These are phyloP conservation scores for Trichoderma orchidacearum DNA, from an alignment of 495 filamentous ascomycete species.

Conservation along the genomic window DNA sequence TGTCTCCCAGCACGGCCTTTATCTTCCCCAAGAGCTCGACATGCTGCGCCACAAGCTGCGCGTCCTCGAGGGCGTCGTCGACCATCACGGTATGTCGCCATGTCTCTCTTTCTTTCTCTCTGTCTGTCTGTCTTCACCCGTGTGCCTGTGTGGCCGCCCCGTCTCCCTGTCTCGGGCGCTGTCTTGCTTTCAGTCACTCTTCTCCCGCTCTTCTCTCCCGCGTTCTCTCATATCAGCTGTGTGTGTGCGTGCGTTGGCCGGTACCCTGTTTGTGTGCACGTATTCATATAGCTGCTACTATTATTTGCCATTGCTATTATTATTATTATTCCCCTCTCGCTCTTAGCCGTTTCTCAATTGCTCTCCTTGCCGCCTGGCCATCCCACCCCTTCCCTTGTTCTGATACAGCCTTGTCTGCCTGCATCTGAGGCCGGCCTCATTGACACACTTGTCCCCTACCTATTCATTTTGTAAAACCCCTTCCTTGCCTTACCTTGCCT, in stretches of 20 bases:
- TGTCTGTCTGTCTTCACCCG: slow-evolving; percentile 7
- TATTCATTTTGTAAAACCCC: background rate
- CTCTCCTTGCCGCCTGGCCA: background rate
- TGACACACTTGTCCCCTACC: background rate
- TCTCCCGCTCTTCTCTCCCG: background rate
- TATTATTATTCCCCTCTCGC: background rate
- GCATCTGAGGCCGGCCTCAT: background rate
- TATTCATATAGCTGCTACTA: too few relatives aligned
- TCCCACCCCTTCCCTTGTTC: background rate
- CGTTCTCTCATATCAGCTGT: background rate
- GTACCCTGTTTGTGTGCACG: background rate
- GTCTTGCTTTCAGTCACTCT: background rate
- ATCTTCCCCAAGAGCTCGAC: slow-evolving; percentile 27
- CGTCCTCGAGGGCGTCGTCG: slow-evolving; percentile 25
- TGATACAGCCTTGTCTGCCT: background rate
- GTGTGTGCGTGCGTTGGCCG: background rate
- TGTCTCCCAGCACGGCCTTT: slow-evolving; percentile 16
- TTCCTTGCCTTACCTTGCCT: background rate
- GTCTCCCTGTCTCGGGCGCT: background rate
- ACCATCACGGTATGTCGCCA: slow-evolving; percentile 24
- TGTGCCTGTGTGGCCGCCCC: background rate
- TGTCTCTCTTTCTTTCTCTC: background rate
- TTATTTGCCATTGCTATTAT: too few relatives aligned
- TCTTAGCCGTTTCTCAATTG: background rate
- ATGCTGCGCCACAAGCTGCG: slow-evolving; percentile 34